A percentile compares a stretch with the other conserved stretches of the same genome.
These are phyloP conservation scores for Mycena rebaudengoi DNA, from an alignment of 768 basidiomycete genomes.

Conservation along the genomic window DNA sequence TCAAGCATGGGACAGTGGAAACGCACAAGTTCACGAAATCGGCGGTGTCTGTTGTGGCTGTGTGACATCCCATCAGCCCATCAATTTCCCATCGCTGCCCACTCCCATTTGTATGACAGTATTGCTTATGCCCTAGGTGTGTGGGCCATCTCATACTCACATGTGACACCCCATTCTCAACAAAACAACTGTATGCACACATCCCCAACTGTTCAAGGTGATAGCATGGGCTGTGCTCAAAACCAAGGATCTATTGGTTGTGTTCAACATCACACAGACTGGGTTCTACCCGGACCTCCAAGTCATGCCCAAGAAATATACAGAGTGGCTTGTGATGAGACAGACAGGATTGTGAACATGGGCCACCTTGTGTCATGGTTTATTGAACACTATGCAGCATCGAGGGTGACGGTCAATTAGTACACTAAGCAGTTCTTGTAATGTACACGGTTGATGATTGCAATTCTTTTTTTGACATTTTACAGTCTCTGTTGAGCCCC, in stretches of 20 bases:
- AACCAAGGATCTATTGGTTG: neutral
- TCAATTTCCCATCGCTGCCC: neutral
- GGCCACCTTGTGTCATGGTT: neutral
- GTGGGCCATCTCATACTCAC: neutral
- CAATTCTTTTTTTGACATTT: too few relatives aligned
- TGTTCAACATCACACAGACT: neutral
- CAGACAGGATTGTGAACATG: neutral
- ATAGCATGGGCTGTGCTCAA: neutral
- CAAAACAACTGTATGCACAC: neutral
- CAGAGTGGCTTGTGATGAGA: neutral
- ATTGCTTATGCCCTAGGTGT: neutral
- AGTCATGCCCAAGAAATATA: neutral
- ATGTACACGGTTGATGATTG: too few relatives aligned
- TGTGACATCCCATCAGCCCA: neutral
- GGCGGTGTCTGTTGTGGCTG: neutral
- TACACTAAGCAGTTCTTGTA: too few relatives aligned
- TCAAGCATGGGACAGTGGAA: neutral
- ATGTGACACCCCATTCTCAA: neutral
- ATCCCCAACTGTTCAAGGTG: neutral
- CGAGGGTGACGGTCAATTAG: neutral
- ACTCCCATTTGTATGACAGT: too few relatives aligned
- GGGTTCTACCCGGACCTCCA: neutral
- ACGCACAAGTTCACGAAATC: neutral
- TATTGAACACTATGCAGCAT: neutral
- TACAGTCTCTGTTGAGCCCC: too few relatives aligned